Percentiles rank a stretch among this genome's conserved stretches.
These are phyloP conservation scores for Citrus sp. DNA, from an alignment of 345 rosid genomes.

Conservation along the genomic window DNA sequence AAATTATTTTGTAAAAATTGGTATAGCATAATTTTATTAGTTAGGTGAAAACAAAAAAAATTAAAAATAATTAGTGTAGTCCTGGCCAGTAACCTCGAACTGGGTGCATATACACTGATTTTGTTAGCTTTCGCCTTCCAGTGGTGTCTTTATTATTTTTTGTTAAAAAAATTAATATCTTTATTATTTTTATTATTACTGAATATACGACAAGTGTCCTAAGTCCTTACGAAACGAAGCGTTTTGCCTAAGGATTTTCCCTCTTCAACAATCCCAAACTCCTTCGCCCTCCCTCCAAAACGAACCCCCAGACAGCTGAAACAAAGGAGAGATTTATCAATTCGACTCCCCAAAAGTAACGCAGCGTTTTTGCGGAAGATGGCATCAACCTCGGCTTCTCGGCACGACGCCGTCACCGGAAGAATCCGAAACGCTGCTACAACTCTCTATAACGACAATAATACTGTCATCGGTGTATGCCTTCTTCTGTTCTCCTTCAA, in stretches of 20 bases:
- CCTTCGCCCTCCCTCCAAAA: not conserved
- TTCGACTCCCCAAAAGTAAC: not conserved
- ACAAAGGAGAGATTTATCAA: not conserved
- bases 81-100: too few relatives aligned
- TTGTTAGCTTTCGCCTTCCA: too few relatives aligned
- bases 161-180: too few relatives aligned
- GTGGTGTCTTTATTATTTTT: too few relatives aligned
- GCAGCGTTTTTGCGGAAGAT: slow-evolving; percentile 15
- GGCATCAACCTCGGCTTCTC: slow-evolving; percentile 45
- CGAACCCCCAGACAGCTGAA: not conserved
- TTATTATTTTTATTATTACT: too few relatives aligned
- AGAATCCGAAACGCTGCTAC: slow-evolving; percentile 50
- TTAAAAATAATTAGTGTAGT: too few relatives aligned
- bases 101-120: too few relatives aligned
- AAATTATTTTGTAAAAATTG: too few relatives aligned
- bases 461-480: slow-evolving; percentile 52
- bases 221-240: not conserved
- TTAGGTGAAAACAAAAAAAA: too few relatives aligned
- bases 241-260: not conserved
- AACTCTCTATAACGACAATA: slow-evolving; percentile 47
- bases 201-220: too few relatives aligned
- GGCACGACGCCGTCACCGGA: slow-evolving; percentile 37
- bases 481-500: not conserved
- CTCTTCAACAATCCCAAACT: not conserved
- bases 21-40: too few relatives aligned